phyloP scores from a whole-genome alignment of 1,284 basidiomycete genomes.

The Leucoagaricus sp. region DNA sequence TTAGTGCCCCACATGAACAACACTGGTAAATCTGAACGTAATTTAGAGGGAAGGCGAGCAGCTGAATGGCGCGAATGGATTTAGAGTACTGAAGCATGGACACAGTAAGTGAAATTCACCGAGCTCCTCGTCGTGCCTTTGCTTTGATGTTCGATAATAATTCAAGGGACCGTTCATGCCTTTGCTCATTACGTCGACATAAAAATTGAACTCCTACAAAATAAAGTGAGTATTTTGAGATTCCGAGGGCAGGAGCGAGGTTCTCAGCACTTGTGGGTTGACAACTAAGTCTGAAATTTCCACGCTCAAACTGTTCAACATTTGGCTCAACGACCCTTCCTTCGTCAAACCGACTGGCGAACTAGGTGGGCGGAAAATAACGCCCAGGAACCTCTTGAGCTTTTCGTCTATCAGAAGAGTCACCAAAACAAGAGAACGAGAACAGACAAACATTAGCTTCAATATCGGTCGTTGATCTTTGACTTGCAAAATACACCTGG shows the following conservation, averaged over 20 bases:
- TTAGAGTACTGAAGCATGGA: neutral
- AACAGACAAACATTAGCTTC: conserved; percentile 47
- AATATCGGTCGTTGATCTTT: conserved; percentile 49
- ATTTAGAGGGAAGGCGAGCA: conserved; percentile 40
- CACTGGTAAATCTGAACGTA: conserved; percentile 52
- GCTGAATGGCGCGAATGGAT: conserved; percentile 26
- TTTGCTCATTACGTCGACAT: conserved; percentile 43
- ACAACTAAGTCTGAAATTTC: neutral
- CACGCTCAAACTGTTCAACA: conserved; percentile 17
- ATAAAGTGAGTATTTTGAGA: neutral
- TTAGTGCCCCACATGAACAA: conserved; percentile 61
- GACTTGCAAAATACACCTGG: conserved; percentile 60
- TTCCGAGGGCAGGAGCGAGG: neutral
- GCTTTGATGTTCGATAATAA: conserved; percentile 63
- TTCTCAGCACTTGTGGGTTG: neutral
- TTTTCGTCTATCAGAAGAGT: conserved; percentile 18
- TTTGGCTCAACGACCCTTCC: conserved; percentile 27
- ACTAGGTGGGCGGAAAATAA: conserved; percentile 29
- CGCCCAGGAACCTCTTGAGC: conserved; percentile 38
- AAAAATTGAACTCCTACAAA: conserved; percentile 53
- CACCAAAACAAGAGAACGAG: neutral
- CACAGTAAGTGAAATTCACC: conserved; percentile 34
- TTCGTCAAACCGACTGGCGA: conserved; percentile 23
- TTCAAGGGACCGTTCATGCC: conserved; percentile 71
- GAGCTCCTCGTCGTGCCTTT: conserved; percentile 64